Conservation (phyloP, 2,329 filamentous ascomycete species). For the Alternaria alternata region DNA sequence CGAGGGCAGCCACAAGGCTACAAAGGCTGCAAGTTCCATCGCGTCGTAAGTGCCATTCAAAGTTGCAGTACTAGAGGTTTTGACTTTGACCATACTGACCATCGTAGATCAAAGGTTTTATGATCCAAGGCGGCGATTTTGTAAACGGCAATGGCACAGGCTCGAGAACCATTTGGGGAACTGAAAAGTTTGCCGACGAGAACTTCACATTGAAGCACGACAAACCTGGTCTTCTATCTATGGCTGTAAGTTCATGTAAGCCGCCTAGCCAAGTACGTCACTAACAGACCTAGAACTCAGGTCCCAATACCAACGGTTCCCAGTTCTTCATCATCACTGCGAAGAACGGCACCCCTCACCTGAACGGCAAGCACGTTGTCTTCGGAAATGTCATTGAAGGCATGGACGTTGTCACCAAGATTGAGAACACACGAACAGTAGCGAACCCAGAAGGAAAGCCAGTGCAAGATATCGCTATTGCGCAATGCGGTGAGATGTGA, state of each 20-base stretch:
- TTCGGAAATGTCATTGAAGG: conserved; percentile 91
- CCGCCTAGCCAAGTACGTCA: background rate
- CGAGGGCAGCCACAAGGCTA: conserved; percentile 86
- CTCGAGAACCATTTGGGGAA: conserved; percentile 86
- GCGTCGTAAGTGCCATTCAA: conserved; percentile 72
- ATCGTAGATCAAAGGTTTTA: conserved; percentile 86
- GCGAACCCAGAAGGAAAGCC: conserved; percentile 76
- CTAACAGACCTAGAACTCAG: conserved; percentile 71
- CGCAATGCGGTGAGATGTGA: conserved; percentile 93
- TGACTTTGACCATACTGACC: conserved; percentile 12
- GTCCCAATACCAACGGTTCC: conserved; percentile 89
- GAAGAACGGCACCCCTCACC: conserved; percentile 73
- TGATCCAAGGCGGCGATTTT: conserved; percentile 98
- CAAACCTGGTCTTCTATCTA: conserved; percentile 80
- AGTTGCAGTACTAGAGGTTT: background rate
- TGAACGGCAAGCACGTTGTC: conserved; percentile 94
- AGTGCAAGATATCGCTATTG: conserved; percentile 81
- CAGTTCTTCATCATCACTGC: conserved; percentile 98
- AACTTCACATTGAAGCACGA: conserved; percentile 86
- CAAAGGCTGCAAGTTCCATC: conserved; percentile 93
- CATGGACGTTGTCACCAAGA: conserved; percentile 89
- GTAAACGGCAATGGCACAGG: conserved; percentile 92
- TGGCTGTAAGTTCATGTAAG: conserved; percentile 65
- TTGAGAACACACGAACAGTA: conserved; percentile 82
- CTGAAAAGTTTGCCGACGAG: conserved; percentile 85